These are phyloP conservation scores for Coprinopsis cinerea DNA, from an alignment of 768 basidiomycete genomes.

Conservation along the genomic window DNA sequence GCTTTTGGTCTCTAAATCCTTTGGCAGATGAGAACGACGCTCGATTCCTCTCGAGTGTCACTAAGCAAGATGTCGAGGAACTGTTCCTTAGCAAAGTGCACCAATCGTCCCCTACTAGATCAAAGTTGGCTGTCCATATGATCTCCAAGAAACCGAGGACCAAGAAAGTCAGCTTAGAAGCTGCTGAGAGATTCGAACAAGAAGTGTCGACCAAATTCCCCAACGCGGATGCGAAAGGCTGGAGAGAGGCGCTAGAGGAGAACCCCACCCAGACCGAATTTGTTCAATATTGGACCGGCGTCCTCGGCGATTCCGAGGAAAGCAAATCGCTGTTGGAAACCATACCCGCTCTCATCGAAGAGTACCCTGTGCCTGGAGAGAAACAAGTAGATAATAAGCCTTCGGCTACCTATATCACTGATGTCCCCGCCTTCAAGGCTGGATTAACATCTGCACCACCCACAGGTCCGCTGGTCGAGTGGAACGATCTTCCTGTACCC, in stretches of 20 bases:
- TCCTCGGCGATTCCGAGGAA: conserved; percentile 34
- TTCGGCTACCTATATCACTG: conserved; percentile 57
- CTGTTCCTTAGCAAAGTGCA: conserved; percentile 69
- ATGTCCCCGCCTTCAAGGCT: conserved; percentile 61
- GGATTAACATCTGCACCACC: conserved; percentile 46
- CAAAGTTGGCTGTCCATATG: conserved; percentile 83
- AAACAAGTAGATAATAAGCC: conserved; percentile 37
- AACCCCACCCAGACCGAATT: conserved; percentile 59
- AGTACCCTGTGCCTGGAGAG: conserved; percentile 51
- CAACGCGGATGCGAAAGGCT: conserved; percentile 42
- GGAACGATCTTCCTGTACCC: conserved; percentile 65
- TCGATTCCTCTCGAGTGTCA: conserved; percentile 52
- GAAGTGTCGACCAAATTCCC: conserved; percentile 43
- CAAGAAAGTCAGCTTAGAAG: conserved; percentile 57
- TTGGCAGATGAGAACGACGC: conserved; percentile 68
- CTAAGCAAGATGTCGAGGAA: conserved; percentile 66
- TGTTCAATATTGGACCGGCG: conserved; percentile 54
- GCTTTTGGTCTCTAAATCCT: conserved; percentile 11
- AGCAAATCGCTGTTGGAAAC: conserved; percentile 42
- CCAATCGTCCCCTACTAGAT: conserved; percentile 58
- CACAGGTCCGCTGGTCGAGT: conserved; percentile 64
- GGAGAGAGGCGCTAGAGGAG: conserved; percentile 48
- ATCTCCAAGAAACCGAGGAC: conserved; percentile 59
- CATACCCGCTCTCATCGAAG: conserved; percentile 52
- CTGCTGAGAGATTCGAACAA: conserved; percentile 56